Evolutionary conservation across 495 filamentous ascomycete genomes (phyloP), one percentile per base, ranked within the genome.

Genomic region (Talaromyces thailandensis): DNA sequence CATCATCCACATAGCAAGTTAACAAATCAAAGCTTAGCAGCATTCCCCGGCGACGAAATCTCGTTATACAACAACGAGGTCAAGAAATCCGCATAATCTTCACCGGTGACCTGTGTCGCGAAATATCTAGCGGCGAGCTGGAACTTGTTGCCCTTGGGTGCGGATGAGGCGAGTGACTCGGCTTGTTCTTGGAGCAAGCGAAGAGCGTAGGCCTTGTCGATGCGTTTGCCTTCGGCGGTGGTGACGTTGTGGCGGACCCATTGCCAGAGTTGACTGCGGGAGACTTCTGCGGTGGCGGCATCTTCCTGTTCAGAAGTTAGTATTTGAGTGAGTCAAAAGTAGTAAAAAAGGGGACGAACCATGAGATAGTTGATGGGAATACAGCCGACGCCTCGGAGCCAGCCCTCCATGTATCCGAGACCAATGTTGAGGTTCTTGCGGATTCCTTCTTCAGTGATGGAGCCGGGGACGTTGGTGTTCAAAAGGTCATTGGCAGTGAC

Each of bases 321-420:
- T 29, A 18, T 35, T 56, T 26, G 6, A 3, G 63, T 11, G 32
- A 9, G 7, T 55, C 23, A 55, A 48, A 53, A 40, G 40, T 56
- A 25, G 53, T 18, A 53, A 62, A 14, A 31, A 28, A 31, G 56
- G 45, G 57, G 56, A 62, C 65, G 29, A 69, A 87, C 76, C 94
- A 99, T 99, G n/a, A 98, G 80, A 73, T 88, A 95, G 81, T 99
- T 97, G 77, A 99, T 97, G 21, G 94, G 95, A 62, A 99, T 92
- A 66, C 94, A 99, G 40, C 94, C 94, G 35, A 98, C 82, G 18
- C 92, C 94, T 62, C 91, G 88, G 31, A 98, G 82, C 94, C 94
- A 99, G 65, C 90, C 93, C 76, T 99, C 94, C 93, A 98, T 99
- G 76, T 99, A 99, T 59, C 88, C 87, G 1, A 99, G 84, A 23